Evolutionary conservation across 2,329 filamentous ascomycete genomes (phyloP), one percentile per base, ranked within the genome.

Genomic region (Scopulariopsis brevicaulis): DNA sequence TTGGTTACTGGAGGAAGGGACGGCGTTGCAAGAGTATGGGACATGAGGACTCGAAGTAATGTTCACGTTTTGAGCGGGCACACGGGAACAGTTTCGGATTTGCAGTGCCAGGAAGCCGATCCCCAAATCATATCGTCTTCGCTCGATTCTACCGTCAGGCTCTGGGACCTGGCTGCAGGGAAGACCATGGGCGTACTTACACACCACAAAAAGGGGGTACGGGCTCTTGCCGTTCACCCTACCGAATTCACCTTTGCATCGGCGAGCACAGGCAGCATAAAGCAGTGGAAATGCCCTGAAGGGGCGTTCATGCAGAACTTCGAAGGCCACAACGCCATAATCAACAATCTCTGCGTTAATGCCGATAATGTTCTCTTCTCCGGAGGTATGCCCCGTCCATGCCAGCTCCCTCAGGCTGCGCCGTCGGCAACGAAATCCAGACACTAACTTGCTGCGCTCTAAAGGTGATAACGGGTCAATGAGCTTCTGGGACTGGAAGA

Each of bases 231-330:
- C 12, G 80, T 87, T 3, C 94, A 99, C 68, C 94, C 95, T 0
- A 84, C 83, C 60, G 94, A 99, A 71, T 99, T 96, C 69, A 99
- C 95, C 0, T 99, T 99, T 69, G 94, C 94, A 4, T 92, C 84
- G 60, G 94, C 88, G 51, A 96, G 90, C 66, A 92, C 93, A 0
- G 88, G 89, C 25, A 92, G 89, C 69, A 96, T 99, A 74, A 99
- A 99, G 77, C 94, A 99, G 74, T 99, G 94, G 93, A 96, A 97
- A 71, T 97, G 92, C 64, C 95, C 95, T 1, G 91, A 96, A 69
- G 95, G 93, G 43, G 90, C 90, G 18, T 97, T 99, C 69, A 99
- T 99, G 94, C 92, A 96, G 71, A 97, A 97, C 69, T 97, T 97
- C 67, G 90, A 96, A 51, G 93, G 93, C 4, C 93, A 97, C 68